phyloP scores from a whole-genome alignment of 2,329 filamentous ascomycete genomes.

The Diaporthe citriasiana region DNA sequence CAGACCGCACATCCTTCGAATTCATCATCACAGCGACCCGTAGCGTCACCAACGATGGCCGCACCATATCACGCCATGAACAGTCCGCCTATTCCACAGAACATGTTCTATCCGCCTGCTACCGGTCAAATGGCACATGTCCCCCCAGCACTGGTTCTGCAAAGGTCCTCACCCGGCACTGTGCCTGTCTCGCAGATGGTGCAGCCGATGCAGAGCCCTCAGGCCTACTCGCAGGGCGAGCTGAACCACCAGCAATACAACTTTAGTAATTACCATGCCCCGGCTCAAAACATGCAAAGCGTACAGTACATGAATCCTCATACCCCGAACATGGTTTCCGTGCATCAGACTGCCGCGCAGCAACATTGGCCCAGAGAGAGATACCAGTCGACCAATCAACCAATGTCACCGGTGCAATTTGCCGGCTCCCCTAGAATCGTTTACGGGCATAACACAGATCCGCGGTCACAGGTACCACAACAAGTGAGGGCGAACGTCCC shows the following conservation, averaged over 20 bases:
- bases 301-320: slow-evolving; percentile 10
- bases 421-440: neutral
- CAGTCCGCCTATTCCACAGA: neutral
- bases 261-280: neutral
- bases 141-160: slow-evolving; percentile 5
- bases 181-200: slow-evolving; percentile 2
- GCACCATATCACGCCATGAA: neutral
- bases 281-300: slow-evolving; percentile 20
- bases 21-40: slow-evolving; percentile 12
- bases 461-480: slow-evolving; percentile 9
- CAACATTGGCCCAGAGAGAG: slow-evolving; percentile 10
- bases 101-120: neutral
- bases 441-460: neutral
- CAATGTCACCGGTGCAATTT: neutral
- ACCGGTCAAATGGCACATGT: neutral
- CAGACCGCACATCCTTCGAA: slow-evolving; percentile 1
- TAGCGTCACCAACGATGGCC: slow-evolving; percentile 2
- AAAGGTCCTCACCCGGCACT: slow-evolving; percentile 4
- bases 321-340: neutral
- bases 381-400: neutral
- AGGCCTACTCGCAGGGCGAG: slow-evolving; percentile 6
- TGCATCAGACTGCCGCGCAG: slow-evolving; percentile 6
- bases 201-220: slow-evolving; percentile 28
- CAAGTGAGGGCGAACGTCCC: slow-evolving; percentile 11
- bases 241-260: slow-evolving; percentile 18